Evolutionary conservation across 129 eudicot species (phyloP).

Genomic region (Solidago caesia): DNA sequence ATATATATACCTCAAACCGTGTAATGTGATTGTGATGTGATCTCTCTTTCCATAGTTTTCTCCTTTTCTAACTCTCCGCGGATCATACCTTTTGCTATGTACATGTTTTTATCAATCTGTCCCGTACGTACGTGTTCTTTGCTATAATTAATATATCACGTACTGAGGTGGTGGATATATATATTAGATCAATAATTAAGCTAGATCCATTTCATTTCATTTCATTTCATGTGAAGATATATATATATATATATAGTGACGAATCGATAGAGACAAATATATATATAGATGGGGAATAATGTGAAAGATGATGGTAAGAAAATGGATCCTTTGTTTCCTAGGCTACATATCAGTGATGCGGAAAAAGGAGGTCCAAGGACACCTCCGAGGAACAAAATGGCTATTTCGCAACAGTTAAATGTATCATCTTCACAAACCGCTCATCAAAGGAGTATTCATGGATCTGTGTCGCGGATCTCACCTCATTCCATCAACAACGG

Average conservation of each 20-base stretch:
- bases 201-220: too few relatives aligned
- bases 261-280: neutral
- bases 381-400: conserved; percentile 82
- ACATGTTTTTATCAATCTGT: conserved; percentile 2
- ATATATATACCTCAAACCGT: conserved; percentile 18
- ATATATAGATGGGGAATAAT: conserved; percentile 52
- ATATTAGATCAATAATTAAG: too few relatives aligned
- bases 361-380: conserved; percentile 65
- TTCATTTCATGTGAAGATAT: too few relatives aligned
- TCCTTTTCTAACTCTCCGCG: conserved; percentile 31
- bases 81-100: conserved; percentile 11
- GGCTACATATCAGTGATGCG: conserved; percentile 60
- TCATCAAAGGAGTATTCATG: conserved; percentile 8
- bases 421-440: conserved; percentile 30
- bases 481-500: conserved; percentile 32
- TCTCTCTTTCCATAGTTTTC: conserved; percentile 23
- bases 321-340: conserved; percentile 78
- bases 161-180: neutral
- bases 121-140: neutral
- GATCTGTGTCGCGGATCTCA: conserved; percentile 31
- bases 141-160: conserved; percentile 9
- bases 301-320: conserved; percentile 58
- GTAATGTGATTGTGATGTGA: conserved; percentile 28
- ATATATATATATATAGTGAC: neutral
- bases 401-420: conserved; percentile 53